Evolutionary conservation across 2,329 filamentous ascomycete species (phyloP).

Genomic region (Cordyceps cicadae): DNA sequence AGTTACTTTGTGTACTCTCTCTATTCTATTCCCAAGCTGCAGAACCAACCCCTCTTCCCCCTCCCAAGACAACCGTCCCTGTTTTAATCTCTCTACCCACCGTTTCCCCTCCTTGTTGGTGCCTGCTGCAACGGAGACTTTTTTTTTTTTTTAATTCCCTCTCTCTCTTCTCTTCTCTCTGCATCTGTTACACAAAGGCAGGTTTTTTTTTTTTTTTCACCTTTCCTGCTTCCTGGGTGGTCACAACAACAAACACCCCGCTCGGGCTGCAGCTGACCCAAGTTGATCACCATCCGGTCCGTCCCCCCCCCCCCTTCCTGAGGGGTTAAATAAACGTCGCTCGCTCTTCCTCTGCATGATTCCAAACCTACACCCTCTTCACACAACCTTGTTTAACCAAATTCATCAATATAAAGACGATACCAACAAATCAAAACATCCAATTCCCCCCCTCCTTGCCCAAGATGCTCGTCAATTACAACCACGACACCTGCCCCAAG

Average conservation of each 20-base stretch:
- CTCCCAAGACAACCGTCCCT: no score
- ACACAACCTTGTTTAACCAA: no score
- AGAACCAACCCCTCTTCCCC: neutral
- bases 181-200: no score
- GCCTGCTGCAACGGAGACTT: no score
- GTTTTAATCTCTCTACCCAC: no score
- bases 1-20: neutral
- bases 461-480: constrained; percentile 27
- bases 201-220: no score
- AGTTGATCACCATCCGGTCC: neutral
- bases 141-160: no score
- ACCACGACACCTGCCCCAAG: constrained; percentile 45
- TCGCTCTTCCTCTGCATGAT: neutral
- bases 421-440: neutral
- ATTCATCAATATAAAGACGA: neutral
- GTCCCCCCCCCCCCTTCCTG: neutral
- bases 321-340: no score
- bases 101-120: neutral
- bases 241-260: no score
- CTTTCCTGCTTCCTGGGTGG: no score
- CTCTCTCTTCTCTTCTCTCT: no score
- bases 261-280: constrained; percentile 6
- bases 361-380: neutral
- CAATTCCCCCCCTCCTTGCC: no score
- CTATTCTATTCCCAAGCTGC: neutral